Conservation (phyloP, 202 grass and related monocot genomes). For the Tripidium arundinaceum region DNA sequence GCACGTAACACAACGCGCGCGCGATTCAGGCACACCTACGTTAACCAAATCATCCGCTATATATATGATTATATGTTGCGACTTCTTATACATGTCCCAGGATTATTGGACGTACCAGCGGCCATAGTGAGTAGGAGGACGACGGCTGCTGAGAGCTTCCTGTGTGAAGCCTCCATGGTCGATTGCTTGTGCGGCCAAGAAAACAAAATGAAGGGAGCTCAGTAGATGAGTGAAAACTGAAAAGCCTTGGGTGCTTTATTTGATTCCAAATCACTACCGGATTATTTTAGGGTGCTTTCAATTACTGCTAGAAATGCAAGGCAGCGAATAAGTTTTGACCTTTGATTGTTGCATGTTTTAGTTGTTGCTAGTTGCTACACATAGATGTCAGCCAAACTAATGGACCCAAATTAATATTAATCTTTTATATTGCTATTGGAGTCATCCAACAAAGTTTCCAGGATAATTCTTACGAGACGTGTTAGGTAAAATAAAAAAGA, state of each 20-base stretch:
- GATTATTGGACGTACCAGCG: background rate
- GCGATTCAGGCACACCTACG: background rate
- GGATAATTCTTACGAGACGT: no score
- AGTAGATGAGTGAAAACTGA: background rate
- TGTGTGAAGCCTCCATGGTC: background rate
- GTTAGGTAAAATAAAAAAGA: no score
- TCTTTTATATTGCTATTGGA: no score
- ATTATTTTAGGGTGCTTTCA: background rate
- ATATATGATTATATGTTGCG: background rate
- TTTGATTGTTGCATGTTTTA: background rate
- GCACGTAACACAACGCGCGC: background rate
- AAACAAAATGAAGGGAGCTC: background rate
- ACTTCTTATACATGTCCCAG: background rate
- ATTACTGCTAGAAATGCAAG: background rate
- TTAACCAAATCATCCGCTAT: background rate
- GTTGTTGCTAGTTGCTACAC: background rate
- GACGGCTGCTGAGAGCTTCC: background rate
- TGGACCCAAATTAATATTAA: background rate
- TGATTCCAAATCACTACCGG: background rate
- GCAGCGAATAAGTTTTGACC: background rate
- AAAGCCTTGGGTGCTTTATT: background rate
- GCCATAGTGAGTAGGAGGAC: background rate
- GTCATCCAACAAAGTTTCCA: no score
- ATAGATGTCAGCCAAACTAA: background rate
- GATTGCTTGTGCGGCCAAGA: background rate